Evolutionary conservation across 306 rosid species (phyloP), one percentile per base, ranked within the genome.

Genomic region (Urtica urens): DNA sequence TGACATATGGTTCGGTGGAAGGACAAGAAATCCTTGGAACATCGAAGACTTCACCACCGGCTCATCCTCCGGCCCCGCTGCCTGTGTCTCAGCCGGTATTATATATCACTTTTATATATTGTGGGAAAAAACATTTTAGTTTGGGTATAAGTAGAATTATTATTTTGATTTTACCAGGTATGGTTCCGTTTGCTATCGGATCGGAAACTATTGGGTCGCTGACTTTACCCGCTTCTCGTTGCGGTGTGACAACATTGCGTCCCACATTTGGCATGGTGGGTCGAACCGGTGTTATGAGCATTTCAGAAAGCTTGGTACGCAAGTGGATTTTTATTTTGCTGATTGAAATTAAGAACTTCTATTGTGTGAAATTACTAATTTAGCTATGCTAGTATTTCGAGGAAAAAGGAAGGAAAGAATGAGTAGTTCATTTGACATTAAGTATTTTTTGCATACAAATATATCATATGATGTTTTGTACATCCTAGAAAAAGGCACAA

Each of bases 21-120:
- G 92, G 70, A 79, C 94, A 3, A 81, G 87, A 62, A 82, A 79
- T 38, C 82, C 80, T 9, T 80, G 94, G 96, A 87, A 79, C 59
- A 75, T 87, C 23, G 70, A 72, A 65, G 87, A 87, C 49, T 82
- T 79, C 65, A 55, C 85, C 26, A 79, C 82, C 0, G 79, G 96
- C 21, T 87, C 92, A 57, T 82, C 96, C 58, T 80, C 85, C 23
- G 92, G 92, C 29, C 94, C 77, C n/a, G 82, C 84, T 38, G 82
- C 87, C 3, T 75, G 82, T 70, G 79, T 84, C 44, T 82, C 82
- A 30, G 82, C 94, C 13, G 77, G 92, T 82, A 53, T 7, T 8
- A 8, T 8, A 8, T 2, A 13, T 8, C 37, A 31, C 13, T 31
- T 31, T 13, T 13, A 31, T 31, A 7, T 13, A 31, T 31, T 31